These are phyloP conservation scores for Trypanosomatidae sp. DNA, from an alignment of 208 protist species.

Conservation along the genomic window DNA sequence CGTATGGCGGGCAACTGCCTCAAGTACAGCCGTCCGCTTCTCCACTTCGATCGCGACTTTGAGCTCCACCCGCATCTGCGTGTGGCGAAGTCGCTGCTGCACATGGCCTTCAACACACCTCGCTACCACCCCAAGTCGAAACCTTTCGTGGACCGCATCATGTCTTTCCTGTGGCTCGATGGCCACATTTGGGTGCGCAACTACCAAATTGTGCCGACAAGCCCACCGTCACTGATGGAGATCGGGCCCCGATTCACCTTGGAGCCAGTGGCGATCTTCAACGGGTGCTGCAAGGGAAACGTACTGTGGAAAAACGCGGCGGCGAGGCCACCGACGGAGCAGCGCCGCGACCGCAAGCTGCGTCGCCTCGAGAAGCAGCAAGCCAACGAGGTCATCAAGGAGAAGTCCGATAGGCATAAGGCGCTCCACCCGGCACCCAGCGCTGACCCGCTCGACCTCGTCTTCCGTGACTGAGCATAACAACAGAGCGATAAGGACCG, in stretches of 20 bases:
- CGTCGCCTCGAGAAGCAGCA: constrained; percentile 71
- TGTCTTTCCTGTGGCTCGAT: constrained; percentile 97
- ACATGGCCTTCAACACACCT: constrained; percentile 96
- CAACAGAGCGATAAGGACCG: background rate
- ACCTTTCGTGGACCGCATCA: constrained; percentile 98
- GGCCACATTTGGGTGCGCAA: constrained; percentile 98
- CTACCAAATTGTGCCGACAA: constrained; percentile 94
- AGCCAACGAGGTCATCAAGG: constrained; percentile 65
- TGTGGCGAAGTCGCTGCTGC: constrained; percentile 96
- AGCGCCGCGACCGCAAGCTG: constrained; percentile 74
- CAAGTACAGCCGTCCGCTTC: constrained; percentile 96
- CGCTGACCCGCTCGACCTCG: constrained; percentile 63
- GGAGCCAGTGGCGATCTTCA: constrained; percentile 93
- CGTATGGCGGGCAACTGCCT: constrained; percentile 99
- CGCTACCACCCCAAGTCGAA: constrained; percentile 97
- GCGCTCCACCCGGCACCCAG: constrained; percentile 62
- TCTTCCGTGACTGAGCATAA: constrained; percentile 49
- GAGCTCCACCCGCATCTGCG: constrained; percentile 88
- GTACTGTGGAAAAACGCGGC: constrained; percentile 93
- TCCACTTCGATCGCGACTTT: constrained; percentile 98
- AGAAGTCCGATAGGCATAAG: constrained; percentile 63
- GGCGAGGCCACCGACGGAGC: constrained; percentile 71
- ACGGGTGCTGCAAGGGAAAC: constrained; percentile 93
- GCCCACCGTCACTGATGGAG: constrained; percentile 89
- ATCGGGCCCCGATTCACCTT: constrained; percentile 98